A percentile compares a stretch with the other conserved stretches of the same genome.
These are phyloP conservation scores for Podaxis rugospora DNA, from an alignment of 768 basidiomycete genomes.

Conservation along the genomic window DNA sequence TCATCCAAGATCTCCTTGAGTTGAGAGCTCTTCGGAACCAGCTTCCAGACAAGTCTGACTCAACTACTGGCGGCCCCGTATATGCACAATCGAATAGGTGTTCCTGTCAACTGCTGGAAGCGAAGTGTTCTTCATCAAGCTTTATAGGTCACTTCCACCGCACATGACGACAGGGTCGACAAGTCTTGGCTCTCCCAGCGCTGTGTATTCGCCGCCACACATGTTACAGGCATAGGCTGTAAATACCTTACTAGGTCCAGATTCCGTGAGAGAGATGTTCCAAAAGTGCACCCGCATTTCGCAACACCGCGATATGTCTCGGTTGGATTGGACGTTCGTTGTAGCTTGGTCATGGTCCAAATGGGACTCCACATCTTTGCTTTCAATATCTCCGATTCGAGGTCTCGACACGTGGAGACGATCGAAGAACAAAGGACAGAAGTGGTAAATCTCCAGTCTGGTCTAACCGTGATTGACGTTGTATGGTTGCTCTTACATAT, in stretches of 20 bases:
- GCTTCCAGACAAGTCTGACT: neutral
- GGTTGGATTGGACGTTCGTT: neutral
- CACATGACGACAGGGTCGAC: neutral
- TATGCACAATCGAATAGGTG: neutral
- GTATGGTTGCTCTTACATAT: neutral
- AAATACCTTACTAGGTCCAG: neutral
- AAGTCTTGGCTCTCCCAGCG: neutral
- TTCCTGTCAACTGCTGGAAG: neutral
- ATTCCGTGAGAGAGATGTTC: neutral
- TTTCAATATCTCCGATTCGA: neutral
- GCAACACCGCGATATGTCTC: slow-evolving; percentile 1
- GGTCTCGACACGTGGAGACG: slow-evolving; percentile 1
- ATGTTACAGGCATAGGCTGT: neutral
- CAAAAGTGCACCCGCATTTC: neutral
- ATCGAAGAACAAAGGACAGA: neutral
- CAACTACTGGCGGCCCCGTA: neutral
- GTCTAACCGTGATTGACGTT: neutral
- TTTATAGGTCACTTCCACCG: too few species aligned
- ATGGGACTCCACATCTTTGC: neutral
- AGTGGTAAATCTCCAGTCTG: slow-evolving; percentile 8
- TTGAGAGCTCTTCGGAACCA: neutral
- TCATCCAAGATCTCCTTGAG: neutral
- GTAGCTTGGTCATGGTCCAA: neutral
- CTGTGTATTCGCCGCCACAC: neutral
- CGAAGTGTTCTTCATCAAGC: too few species aligned